Evolutionary conservation across 2,329 filamentous ascomycete species (phyloP).

Genomic region (Uncinocarpus reesii): DNA sequence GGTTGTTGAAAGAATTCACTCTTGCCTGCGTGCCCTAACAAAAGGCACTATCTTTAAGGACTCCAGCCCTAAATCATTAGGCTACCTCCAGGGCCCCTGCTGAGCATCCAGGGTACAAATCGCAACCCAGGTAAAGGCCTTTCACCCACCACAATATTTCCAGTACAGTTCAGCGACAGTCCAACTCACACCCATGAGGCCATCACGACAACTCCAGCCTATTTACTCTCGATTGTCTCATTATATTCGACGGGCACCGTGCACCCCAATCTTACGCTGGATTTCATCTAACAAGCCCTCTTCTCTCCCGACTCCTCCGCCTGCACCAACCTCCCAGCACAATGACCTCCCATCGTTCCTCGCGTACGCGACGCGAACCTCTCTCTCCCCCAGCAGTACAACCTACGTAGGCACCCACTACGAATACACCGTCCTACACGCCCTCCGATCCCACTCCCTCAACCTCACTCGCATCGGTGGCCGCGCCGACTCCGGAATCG

Average conservation of each 20-base stretch:
- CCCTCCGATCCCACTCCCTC: slow-evolving; percentile 33
- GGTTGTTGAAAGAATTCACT: too few relatives aligned
- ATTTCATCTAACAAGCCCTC: background rate
- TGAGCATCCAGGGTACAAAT: too few relatives aligned
- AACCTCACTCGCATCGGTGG: slow-evolving; percentile 37
- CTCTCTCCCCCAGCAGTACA: slow-evolving; percentile 30
- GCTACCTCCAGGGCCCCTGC: too few relatives aligned
- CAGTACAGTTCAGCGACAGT: too few relatives aligned
- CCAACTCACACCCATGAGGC: slow-evolving; percentile 1
- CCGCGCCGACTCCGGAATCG: slow-evolving; percentile 38
- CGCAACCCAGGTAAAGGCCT: too few relatives aligned
- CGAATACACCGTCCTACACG: slow-evolving; percentile 37
- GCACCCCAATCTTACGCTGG: background rate
- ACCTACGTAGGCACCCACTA: slow-evolving; percentile 39
- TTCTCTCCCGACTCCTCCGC: slow-evolving; percentile 19
- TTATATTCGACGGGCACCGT: background rate
- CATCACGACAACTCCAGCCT: background rate
- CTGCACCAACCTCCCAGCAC: slow-evolving; percentile 29
- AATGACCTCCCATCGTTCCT: slow-evolving; percentile 33
- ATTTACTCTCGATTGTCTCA: background rate
- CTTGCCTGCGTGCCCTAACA: too few relatives aligned
- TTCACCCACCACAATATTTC: too few relatives aligned
- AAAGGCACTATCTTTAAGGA: too few relatives aligned
- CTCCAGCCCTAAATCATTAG: too few relatives aligned
- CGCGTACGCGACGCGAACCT: slow-evolving; percentile 30